Conservation (phyloP, 2,329 filamentous ascomycete genomes). For the Dryadomyces sulphureus region DNA sequence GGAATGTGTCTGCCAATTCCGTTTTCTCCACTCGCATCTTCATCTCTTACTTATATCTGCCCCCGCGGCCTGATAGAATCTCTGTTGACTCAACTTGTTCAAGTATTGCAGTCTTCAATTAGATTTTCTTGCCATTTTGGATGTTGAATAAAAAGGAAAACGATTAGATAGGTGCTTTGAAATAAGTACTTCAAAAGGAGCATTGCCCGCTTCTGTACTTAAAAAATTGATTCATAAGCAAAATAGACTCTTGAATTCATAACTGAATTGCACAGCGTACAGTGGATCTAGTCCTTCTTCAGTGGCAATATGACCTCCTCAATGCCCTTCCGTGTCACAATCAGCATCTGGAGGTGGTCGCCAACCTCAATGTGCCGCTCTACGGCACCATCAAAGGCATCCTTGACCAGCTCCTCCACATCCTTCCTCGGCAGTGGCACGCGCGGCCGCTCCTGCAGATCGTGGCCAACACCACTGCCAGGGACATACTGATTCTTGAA, state of each 20-base stretch:
- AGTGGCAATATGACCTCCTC: slow-evolving; percentile 70
- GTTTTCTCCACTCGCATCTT: background rate
- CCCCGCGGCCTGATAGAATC: too few relatives aligned
- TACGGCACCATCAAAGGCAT: slow-evolving; percentile 95
- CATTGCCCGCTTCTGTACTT: too few relatives aligned
- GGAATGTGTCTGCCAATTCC: background rate
- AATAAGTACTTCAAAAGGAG: too few relatives aligned
- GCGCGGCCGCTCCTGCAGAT: slow-evolving; percentile 55
- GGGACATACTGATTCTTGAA: slow-evolving; percentile 98
- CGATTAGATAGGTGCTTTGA: too few relatives aligned
- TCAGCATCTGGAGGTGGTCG: slow-evolving; percentile 88
- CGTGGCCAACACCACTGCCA: slow-evolving; percentile 70
- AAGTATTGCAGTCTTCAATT: too few relatives aligned
- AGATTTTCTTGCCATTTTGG: too few relatives aligned
- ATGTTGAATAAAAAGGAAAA: too few relatives aligned
- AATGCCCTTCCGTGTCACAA: slow-evolving; percentile 78
- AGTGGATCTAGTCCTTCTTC: slow-evolving; percentile 66
- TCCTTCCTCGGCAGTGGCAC: slow-evolving; percentile 55
- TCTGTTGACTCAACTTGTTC: too few relatives aligned
- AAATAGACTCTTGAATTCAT: too few relatives aligned
- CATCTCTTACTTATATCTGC: background rate
- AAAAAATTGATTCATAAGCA: too few relatives aligned
- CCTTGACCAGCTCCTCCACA: slow-evolving; percentile 80
- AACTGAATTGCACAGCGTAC: background rate
- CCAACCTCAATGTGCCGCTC: slow-evolving; percentile 99